Evolutionary conservation across 148 eudicot genomes (phyloP), one percentile per base, ranked within the genome.

Genomic region (Mesembryanthemum crystallinum): DNA sequence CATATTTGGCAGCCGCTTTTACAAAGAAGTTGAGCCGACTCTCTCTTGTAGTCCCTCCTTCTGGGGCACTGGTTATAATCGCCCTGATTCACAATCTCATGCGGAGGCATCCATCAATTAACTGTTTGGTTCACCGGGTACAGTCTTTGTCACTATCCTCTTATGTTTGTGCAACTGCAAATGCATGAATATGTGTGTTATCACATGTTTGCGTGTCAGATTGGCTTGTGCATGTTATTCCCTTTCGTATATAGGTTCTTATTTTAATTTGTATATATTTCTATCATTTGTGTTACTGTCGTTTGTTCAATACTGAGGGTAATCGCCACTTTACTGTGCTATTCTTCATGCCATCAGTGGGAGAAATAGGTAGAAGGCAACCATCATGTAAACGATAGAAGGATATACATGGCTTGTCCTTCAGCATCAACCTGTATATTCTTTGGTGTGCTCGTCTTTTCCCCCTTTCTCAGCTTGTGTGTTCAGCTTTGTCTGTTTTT

Each of bases 1-100:
- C 97, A 76, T 89, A 95, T 78, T 76, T 90, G 83, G 97, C 94
- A 42, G 96, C 98, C 80, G 91, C 97, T 73, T 95, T 92, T 78
- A 82, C 92, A 72, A 95, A 95, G 88, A 95, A 90, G 77, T 82
- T 95, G 88, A 95, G 98, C 83, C 86, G 97, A 82, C 87, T 95
- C 72, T 82, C 96, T 35, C 90, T 95, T 73, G 66, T 73, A 59
- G 94, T 86, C 67, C 98, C 98, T 76, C 96, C 98, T 52, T 92
- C 94, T 32, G 98, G 98, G 68, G 80, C 86, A 54, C 77, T 92
- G 69, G 80, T 92, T 61, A 85, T 92, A 45, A 83, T 89, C 79
- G 97, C 98, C 52, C 73, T 95, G 74, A 82, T 92, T 67, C 94
- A 95, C 85, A 95, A 95, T 86, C 88, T 95, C 73, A 63, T 95